These are phyloP conservation scores for Tolypocladium sp. DNA, from an alignment of 2,329 filamentous ascomycete species.

Conservation along the genomic window DNA sequence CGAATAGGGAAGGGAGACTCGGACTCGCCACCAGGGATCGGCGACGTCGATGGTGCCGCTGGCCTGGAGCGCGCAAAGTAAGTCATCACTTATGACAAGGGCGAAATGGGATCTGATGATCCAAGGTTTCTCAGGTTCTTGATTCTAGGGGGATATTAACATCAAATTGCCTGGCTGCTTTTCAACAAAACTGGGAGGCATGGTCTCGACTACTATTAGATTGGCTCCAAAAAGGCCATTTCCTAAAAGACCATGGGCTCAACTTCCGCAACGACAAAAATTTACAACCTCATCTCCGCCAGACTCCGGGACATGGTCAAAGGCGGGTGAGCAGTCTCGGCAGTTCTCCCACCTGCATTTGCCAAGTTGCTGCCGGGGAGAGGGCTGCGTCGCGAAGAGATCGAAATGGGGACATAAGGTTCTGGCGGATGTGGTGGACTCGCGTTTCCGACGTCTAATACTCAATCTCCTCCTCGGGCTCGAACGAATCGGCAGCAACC, in stretches of 20 bases:
- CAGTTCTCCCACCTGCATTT: neutral
- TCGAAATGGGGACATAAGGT: too few relatives aligned
- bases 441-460: conserved; percentile 49
- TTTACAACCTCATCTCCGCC: conserved; percentile 6
- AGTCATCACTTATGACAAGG: too few relatives aligned
- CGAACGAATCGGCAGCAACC: conserved; percentile 64
- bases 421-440: neutral
- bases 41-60: too few relatives aligned
- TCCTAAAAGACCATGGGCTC: neutral
- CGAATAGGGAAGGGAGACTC: too few relatives aligned
- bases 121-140: too few relatives aligned
- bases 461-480: conserved; percentile 59
- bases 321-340: neutral
- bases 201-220: neutral
- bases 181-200: neutral
- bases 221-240: neutral
- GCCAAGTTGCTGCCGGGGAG: neutral
- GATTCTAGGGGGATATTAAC: conserved; percentile 15
- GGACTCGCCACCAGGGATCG: too few relatives aligned
- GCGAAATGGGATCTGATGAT: too few relatives aligned
- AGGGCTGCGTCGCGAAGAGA: neutral
- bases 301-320: neutral
- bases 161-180: conserved; percentile 21
- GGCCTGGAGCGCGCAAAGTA: too few relatives aligned
- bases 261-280: conserved; percentile 10